phyloP scores from a whole-genome alignment of 2,329 filamentous ascomycete genomes.

The Emmonsiellopsis sp. region DNA sequence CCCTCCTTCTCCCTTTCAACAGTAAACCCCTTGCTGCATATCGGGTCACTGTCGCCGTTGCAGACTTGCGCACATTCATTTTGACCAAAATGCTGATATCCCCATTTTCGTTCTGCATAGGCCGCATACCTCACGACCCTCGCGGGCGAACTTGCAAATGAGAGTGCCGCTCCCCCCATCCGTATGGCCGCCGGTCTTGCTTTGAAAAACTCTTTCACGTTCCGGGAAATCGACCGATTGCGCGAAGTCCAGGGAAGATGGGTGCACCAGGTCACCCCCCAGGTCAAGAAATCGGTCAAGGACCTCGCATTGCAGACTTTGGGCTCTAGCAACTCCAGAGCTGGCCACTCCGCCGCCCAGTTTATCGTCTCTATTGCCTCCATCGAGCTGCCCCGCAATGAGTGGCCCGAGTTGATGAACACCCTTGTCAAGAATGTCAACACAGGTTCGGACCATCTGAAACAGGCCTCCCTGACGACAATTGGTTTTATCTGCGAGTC shows the following conservation, averaged over 20 bases:
- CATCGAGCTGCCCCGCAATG: conserved; percentile 84
- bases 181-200: conserved; percentile 91
- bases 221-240: conserved; percentile 78
- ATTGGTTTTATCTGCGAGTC: conserved; percentile 98
- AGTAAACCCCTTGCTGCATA: conserved; percentile 4
- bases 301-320: conserved; percentile 82
- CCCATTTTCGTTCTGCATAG: conserved; percentile 39
- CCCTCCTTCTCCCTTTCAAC: conserved; percentile 23
- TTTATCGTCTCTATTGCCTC: conserved; percentile 90
- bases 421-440: conserved; percentile 87
- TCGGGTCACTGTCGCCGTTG: neutral
- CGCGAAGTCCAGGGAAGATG: conserved; percentile 90
- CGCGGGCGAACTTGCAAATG: conserved; percentile 88
- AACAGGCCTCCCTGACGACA: conserved; percentile 88
- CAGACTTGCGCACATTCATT: neutral
- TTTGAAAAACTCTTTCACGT: conserved; percentile 95
- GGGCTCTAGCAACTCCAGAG: conserved; percentile 65
- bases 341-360: conserved; percentile 82
- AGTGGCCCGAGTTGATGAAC: conserved; percentile 89
- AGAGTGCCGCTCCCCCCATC: conserved; percentile 70
- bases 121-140: conserved; percentile 87
- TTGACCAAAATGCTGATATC: neutral
- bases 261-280: conserved; percentile 69
- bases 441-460: conserved; percentile 74
- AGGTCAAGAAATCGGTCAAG: conserved; percentile 83